Evolutionary conservation across 2,329 filamentous ascomycete species (phyloP), one percentile per base, ranked within the genome.

Genomic region (Paraphoma chrysanthemicola): DNA sequence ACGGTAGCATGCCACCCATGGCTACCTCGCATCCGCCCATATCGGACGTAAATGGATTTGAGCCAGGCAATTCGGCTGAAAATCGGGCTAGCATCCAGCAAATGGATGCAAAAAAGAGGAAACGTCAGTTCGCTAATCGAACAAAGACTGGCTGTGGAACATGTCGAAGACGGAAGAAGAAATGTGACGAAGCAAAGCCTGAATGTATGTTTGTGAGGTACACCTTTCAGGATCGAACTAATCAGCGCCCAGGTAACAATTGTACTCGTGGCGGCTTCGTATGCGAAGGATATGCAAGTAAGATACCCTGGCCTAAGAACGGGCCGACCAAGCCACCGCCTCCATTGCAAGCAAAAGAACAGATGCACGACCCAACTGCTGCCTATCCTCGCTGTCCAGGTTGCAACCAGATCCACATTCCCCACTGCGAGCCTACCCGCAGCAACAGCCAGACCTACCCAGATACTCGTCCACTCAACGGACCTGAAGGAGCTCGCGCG

Each of bases 71-170:
- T 42, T 60, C 66, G 2, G 71, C 67, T 54, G 84, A 81, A 76
- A 65, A 79, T 70, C 62, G 70, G 72, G 68, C 74, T 67, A 75
- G 75, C 45, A 80, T 77, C 44, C 82, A 84, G 56, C 42, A 29
- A 6, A 78, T 81, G 11, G 79, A 83, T 48, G 78, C 81, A 33
- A 80, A 73, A 46, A 77, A 75, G 54, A 66, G 76, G 30, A 78
- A 78, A 54, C 64, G 77, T 62, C 91, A 92, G 71, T 98, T 97
- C 71, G 96, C 92, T 79, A 97, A 97, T 77, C 86, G 94, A 56
- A 97, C 94, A 17, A 98, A 98, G 80, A 97, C 93, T 9, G 93
- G 93, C 31, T 98, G 94, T 76, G 87, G 96, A 78, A 98, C 94
- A 6, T 98, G 94, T 75, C 86, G 94, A 57, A 87, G 87, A 73